phyloP scores from a whole-genome alignment of 768 basidiomycete species.

The Rhizopogon vesiculosus region DNA sequence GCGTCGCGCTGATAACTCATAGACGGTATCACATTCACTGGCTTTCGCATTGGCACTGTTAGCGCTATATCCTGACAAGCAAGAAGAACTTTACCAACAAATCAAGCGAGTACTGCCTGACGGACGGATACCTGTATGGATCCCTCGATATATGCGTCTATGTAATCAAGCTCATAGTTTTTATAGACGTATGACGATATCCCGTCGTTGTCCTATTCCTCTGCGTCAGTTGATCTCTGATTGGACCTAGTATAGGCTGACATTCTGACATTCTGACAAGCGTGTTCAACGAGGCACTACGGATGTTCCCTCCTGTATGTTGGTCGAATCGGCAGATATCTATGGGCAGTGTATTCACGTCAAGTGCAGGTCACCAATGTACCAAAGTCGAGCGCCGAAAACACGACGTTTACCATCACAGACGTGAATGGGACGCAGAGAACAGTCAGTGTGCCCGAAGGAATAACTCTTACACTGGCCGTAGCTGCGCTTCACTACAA shows the following conservation, averaged over 20 bases:
- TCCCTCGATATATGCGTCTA: background rate
- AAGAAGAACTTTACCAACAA: constrained; percentile 31
- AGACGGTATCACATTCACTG: constrained; percentile 31
- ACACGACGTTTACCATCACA: too few species aligned
- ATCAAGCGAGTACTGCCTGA: constrained; percentile 22
- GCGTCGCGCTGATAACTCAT: background rate
- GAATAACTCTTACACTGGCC: too few species aligned
- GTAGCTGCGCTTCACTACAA: too few species aligned
- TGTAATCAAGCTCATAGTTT: background rate
- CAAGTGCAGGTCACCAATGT: too few species aligned
- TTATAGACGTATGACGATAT: constrained; percentile 27
- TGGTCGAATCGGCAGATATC: too few species aligned
- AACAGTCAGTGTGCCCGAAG: too few species aligned
- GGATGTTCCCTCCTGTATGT: too few species aligned
- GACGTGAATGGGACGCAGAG: too few species aligned
- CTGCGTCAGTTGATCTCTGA: constrained; percentile 15
- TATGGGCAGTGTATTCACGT: too few species aligned
- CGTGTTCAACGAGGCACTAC: too few species aligned
- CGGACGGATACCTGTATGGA: constrained; percentile 20
- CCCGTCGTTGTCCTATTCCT: constrained; percentile 15
- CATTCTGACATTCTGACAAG: constrained; percentile 8
- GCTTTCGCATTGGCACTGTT: constrained; percentile 29
- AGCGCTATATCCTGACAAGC: constrained; percentile 36
- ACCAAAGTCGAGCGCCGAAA: too few species aligned
- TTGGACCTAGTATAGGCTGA: too few species aligned